Evolutionary conservation across 352 stramenopile species (phyloP).

Genomic region (Pythium inflatum): DNA sequence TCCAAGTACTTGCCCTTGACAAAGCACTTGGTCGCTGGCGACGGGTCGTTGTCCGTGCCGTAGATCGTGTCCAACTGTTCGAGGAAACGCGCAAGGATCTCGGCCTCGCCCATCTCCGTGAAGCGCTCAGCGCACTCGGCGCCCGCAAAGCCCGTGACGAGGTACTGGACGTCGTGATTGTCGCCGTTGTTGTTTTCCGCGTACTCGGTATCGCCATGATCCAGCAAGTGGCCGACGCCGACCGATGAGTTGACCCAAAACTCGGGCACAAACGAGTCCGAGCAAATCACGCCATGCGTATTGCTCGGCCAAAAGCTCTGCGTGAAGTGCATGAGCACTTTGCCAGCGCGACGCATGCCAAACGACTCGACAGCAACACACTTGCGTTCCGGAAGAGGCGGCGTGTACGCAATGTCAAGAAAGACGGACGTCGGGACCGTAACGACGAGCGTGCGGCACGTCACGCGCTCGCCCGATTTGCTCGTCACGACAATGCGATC

Average conservation of each 20-base stretch:
- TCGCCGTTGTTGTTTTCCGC: not conserved
- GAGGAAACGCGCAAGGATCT: conserved; percentile 71
- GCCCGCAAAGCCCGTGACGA: conserved; percentile 79
- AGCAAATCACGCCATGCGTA: conserved; percentile 81
- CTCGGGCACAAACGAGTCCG: conserved; percentile 80
- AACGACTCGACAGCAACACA: conserved; percentile 62
- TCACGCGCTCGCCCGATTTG: conserved; percentile 56
- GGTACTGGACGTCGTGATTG: conserved; percentile 44
- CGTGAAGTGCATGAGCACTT: conserved; percentile 78
- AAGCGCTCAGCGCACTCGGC: conserved; percentile 67
- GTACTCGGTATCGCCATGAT: conserved; percentile 48
- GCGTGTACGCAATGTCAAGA: conserved; percentile 69
- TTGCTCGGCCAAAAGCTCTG: conserved; percentile 70
- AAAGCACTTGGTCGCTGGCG: conserved; percentile 60
- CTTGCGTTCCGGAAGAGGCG: conserved; percentile 61
- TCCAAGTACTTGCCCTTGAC: conserved; percentile 81
- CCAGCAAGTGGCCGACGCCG: conserved; percentile 62
- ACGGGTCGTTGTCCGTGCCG: conserved; percentile 57
- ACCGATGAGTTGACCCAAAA: conserved; percentile 83
- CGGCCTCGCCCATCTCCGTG: conserved; percentile 40
- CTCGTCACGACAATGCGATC: conserved; percentile 60
- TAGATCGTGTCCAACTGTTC: conserved; percentile 80
- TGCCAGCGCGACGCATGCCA: conserved; percentile 74
- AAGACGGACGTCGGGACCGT: conserved; percentile 82
- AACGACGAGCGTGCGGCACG: conserved; percentile 66